phyloP scores from a whole-genome alignment of 2,329 filamentous ascomycete genomes.

The Botryotinia narcissicola region DNA sequence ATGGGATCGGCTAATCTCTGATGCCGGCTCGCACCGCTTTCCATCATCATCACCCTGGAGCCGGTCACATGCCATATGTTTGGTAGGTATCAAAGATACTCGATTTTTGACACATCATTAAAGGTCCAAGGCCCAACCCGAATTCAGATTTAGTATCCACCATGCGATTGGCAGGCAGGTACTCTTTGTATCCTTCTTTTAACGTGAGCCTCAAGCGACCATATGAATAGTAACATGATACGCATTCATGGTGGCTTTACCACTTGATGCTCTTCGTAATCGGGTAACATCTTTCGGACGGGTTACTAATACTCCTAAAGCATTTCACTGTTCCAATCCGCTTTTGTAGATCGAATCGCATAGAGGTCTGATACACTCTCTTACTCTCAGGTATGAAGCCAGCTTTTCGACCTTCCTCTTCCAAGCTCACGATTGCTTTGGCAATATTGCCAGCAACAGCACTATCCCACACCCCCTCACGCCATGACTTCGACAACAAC shows the following conservation, averaged over 20 bases:
- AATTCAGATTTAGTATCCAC: neutral
- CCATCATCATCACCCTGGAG: neutral
- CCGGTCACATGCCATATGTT: neutral
- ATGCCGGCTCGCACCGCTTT: neutral
- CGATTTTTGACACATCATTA: neutral
- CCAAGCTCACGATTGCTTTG: neutral
- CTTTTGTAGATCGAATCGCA: neutral
- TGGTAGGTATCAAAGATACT: too few relatives aligned
- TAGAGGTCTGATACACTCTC: neutral
- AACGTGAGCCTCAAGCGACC: neutral
- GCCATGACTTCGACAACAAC: neutral
- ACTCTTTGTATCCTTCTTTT: too few relatives aligned
- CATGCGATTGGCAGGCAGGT: too few relatives aligned
- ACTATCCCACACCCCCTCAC: constrained; percentile 2
- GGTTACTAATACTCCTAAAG: neutral
- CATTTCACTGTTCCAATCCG: constrained; percentile 3
- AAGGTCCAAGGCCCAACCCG: too few relatives aligned
- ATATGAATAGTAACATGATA: too few relatives aligned
- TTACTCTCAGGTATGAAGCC: neutral
- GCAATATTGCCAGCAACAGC: neutral
- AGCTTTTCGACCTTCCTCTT: constrained; percentile 10
- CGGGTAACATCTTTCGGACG: neutral
- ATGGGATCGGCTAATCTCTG: neutral
- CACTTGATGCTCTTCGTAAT: neutral
- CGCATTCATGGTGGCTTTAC: neutral